These are phyloP conservation scores for Populus davidiana DNA, from an alignment of 345 rosid genomes.

Conservation along the genomic window DNA sequence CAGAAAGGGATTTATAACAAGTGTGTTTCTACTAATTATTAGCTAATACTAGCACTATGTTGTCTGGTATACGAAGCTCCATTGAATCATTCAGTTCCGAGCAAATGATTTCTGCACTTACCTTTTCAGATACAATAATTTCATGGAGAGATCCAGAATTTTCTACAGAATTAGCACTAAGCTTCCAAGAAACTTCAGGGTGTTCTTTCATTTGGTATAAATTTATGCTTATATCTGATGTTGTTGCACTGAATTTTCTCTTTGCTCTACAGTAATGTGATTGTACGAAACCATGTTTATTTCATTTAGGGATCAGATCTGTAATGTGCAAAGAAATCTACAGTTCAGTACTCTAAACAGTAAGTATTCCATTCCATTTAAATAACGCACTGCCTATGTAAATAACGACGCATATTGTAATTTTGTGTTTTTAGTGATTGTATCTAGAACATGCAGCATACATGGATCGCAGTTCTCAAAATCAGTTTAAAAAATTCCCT, in stretches of 20 bases:
- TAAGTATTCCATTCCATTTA: constrained; percentile 37
- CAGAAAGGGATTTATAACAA: background rate
- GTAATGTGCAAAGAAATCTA: constrained; percentile 76
- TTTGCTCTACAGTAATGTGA: background rate
- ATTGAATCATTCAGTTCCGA: constrained; percentile 3
- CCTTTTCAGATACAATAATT: constrained; percentile 77
- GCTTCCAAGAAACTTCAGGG: constrained; percentile 93
- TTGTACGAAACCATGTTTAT: background rate
- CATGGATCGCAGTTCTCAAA: background rate
- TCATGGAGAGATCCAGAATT: constrained; percentile 96
- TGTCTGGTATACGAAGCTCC: background rate
- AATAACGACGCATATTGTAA: background rate
- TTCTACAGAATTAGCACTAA: constrained; percentile 85
- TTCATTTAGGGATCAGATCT: constrained; percentile 70
- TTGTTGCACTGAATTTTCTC: background rate
- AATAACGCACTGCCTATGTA: background rate
- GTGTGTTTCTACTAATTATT: background rate
- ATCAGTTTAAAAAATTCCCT: background rate
- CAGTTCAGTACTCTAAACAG: constrained; percentile 76
- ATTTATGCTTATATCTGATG: constrained; percentile 1
- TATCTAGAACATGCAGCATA: background rate
- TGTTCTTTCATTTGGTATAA: constrained; percentile 85
- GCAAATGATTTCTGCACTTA: background rate
- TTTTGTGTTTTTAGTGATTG: background rate
- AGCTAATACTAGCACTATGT: background rate